phyloP scores from a whole-genome alignment of 345 rosid species.

The Salix caprea region DNA sequence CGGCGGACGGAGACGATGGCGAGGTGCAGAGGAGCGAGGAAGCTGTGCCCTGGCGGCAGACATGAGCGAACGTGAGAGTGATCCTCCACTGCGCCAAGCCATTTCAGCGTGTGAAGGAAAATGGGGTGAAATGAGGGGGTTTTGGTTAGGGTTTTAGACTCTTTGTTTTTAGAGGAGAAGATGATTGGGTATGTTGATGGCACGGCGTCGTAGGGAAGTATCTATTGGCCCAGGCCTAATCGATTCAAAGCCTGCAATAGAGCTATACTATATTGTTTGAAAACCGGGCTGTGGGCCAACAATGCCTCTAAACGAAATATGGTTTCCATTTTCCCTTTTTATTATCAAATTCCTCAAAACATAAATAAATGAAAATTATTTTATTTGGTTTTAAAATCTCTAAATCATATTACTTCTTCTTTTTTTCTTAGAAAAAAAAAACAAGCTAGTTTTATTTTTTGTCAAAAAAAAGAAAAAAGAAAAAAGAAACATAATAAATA shows the following conservation, averaged over 20 bases:
- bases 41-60: slow-evolving; percentile 56
- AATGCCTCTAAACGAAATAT: not conserved
- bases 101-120: slow-evolving; percentile 1
- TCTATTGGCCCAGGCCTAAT: not conserved
- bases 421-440: no score
- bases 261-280: not conserved
- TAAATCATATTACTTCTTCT: no score
- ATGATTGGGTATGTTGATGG: not conserved
- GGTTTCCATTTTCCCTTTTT: not conserved
- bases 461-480: no score
- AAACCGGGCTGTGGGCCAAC: not conserved
- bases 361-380: no score
- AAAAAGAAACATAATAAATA: no score
- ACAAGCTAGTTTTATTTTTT: no score
- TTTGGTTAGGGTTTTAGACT: slow-evolving; percentile 16
- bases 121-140: not conserved
- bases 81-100: slow-evolving; percentile 49
- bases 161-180: not conserved
- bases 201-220: not conserved
- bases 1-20: slow-evolving; percentile 68
- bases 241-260: not conserved
- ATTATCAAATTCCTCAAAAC: not conserved
- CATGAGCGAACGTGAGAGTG: slow-evolving; percentile 44
- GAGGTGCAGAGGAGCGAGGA: slow-evolving; percentile 47
- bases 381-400: no score